phyloP scores from a whole-genome alignment of 306 rosid species.

The Castanea crenata region DNA sequence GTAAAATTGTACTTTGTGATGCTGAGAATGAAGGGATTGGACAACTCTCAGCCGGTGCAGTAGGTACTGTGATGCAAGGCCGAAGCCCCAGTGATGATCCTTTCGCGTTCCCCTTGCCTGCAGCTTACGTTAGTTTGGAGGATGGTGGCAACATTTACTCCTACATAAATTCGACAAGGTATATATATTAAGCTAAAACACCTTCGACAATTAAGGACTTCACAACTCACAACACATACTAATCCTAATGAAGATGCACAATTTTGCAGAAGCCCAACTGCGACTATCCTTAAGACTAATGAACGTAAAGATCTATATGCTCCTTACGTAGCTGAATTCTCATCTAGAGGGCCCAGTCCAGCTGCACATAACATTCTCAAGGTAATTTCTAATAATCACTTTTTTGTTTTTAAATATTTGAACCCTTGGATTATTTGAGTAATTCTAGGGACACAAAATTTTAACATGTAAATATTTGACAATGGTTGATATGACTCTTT shows the following conservation, averaged over 20 bases:
- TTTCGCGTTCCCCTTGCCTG: slow-evolving; percentile 18
- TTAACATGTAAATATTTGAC: too few species aligned
- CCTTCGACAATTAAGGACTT: not conserved
- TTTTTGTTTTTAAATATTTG: too few species aligned
- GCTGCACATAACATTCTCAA: slow-evolving; percentile 26
- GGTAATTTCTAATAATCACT: not conserved
- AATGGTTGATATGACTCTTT: too few species aligned
- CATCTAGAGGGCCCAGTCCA: slow-evolving; percentile 65
- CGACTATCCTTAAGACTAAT: slow-evolving; percentile 35
- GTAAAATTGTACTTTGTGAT: slow-evolving; percentile 52
- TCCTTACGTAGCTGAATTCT: slow-evolving; percentile 31
- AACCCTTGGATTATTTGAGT: too few species aligned
- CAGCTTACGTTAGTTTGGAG: not conserved
- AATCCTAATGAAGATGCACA: not conserved
- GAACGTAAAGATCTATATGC: slow-evolving; percentile 23
- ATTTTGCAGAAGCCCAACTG: slow-evolving; percentile 28
- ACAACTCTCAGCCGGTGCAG: slow-evolving; percentile 6
- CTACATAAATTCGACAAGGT: slow-evolving; percentile 30
- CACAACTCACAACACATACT: not conserved
- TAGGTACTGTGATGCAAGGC: slow-evolving; percentile 28
- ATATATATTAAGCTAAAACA: not conserved
- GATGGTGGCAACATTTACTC: not conserved
- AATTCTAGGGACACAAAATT: too few species aligned
- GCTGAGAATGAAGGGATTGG: fast-evolving
- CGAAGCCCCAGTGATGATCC: not conserved